A percentile compares a stretch with the other conserved stretches of the same genome.
Evolutionary conservation across 1,284 basidiomycete genomes (phyloP).

Genomic region (Phellinidium pouzarii): DNA sequence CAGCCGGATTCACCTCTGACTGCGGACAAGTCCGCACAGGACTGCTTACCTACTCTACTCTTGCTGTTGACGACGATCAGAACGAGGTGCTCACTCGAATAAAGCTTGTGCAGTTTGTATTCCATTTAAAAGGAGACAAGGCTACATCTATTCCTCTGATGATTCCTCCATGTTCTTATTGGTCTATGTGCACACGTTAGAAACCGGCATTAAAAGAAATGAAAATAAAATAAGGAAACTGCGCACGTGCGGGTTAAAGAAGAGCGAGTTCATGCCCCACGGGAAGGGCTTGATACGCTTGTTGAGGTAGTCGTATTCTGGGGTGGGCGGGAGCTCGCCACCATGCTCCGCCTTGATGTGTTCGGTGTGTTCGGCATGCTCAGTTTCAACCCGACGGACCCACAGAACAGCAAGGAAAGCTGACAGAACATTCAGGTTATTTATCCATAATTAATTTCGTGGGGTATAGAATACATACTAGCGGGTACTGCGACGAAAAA

Average conservation of each 20-base stretch:
- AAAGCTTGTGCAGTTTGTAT: neutral
- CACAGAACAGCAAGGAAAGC: constrained; percentile 60
- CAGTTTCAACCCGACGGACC: constrained; percentile 70
- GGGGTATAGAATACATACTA: constrained; percentile 39
- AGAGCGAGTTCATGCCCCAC: constrained; percentile 75
- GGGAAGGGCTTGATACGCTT: constrained; percentile 70
- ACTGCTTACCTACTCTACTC: no score
- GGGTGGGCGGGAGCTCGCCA: constrained; percentile 64
- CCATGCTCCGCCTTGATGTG: constrained; percentile 72
- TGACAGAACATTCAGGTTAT: constrained; percentile 27
- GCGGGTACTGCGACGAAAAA: constrained; percentile 70
- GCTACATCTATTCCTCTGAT: constrained; percentile 1
- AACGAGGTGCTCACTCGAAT: neutral
- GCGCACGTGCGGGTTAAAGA: constrained; percentile 70
- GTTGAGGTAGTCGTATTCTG: constrained; percentile 74
- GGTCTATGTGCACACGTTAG: neutral
- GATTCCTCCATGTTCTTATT: constrained; percentile 15
- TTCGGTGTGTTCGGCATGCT: constrained; percentile 63
- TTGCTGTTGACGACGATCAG: neutral
- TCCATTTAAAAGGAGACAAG: neutral
- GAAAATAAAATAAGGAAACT: constrained; percentile 5
- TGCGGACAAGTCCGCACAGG: no score
- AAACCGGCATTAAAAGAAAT: neutral
- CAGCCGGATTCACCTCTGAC: no score
- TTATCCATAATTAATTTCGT: constrained; percentile 10